These are phyloP conservation scores for Eucalyptus erythrocorys DNA, from an alignment of 345 rosid genomes.

Conservation along the genomic window DNA sequence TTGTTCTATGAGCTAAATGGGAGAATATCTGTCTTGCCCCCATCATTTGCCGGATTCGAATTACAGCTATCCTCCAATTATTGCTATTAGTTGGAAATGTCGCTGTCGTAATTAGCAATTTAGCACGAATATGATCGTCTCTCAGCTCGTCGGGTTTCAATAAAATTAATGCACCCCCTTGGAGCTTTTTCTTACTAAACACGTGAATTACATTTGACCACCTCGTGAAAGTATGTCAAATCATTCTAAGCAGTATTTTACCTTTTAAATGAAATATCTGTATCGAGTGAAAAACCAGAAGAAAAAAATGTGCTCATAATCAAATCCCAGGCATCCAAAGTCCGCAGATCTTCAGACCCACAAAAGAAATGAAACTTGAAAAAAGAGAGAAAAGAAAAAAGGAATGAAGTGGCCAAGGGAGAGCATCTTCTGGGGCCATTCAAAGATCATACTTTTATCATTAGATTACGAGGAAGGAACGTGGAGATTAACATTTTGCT, in stretches of 20 bases:
- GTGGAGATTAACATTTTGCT: constrained; percentile 1
- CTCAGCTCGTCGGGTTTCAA: background rate
- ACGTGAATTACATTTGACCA: background rate
- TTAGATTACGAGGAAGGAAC: background rate
- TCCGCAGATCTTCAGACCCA: background rate
- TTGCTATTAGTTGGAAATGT: background rate
- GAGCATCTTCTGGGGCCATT: background rate
- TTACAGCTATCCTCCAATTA: background rate
- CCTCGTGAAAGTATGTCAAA: background rate
- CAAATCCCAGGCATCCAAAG: background rate
- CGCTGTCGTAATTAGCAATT: background rate
- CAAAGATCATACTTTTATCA: background rate
- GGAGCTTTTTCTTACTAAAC: background rate
- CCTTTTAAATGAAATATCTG: background rate
- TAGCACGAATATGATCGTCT: background rate
- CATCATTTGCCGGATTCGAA: background rate
- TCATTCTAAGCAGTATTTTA: background rate
- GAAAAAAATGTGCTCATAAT: background rate
- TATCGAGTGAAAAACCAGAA: background rate
- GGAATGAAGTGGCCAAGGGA: background rate
- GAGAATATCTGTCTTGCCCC: background rate
- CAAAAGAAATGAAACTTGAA: background rate
- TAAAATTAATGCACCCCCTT: background rate
- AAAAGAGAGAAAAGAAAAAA: background rate
- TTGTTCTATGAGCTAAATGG: background rate